Evolutionary conservation across 2,329 filamentous ascomycete genomes (phyloP).

Genomic region (Cadophora sp.): DNA sequence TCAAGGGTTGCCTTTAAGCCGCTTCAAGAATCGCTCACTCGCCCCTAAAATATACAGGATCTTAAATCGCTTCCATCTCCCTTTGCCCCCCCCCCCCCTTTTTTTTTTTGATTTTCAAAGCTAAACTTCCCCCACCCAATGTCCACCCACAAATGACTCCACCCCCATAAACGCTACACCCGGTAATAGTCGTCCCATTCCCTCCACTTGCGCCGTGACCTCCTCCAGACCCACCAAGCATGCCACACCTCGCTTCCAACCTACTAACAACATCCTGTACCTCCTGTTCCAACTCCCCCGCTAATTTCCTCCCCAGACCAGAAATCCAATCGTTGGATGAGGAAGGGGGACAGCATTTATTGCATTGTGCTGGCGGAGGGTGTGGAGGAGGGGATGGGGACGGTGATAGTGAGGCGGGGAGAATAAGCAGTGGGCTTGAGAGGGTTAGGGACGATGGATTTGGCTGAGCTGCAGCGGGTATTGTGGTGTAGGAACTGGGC

Average conservation of each 20-base stretch:
- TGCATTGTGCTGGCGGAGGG: background rate
- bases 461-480: background rate
- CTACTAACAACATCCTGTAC: background rate
- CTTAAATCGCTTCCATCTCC: too few relatives aligned
- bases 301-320: background rate
- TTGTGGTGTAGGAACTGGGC: background rate
- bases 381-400: background rate
- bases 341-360: background rate
- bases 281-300: background rate
- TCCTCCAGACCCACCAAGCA: background rate
- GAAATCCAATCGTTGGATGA: background rate
- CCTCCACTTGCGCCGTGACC: too few relatives aligned
- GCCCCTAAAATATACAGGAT: too few relatives aligned
- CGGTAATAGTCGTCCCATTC: background rate
- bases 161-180: background rate
- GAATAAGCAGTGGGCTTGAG: background rate
- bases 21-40: too few relatives aligned
- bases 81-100: too few relatives aligned
- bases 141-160: background rate
- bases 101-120: too few relatives aligned
- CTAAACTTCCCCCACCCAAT: background rate
- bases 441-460: background rate
- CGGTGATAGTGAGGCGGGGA: background rate
- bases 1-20: too few relatives aligned
- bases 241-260: background rate